Conservation (phyloP, 257 asterid genomes). For the Plantago major region DNA sequence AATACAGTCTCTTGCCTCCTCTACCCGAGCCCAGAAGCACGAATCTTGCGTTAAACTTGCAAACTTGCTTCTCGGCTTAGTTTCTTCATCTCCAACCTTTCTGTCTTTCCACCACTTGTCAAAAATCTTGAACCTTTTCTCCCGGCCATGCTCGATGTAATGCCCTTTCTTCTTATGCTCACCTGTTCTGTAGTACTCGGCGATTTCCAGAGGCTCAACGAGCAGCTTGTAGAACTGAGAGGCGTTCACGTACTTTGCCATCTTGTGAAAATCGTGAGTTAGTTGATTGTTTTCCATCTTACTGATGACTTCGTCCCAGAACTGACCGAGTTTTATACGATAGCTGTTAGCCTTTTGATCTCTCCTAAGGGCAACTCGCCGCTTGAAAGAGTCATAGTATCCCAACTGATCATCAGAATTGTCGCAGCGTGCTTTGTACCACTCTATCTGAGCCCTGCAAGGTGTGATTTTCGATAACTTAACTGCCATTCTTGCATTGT, state of each 20-base stretch:
- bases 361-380: slow-evolving; percentile 49
- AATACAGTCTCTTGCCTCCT: slow-evolving; percentile 64
- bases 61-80: slow-evolving; percentile 51
- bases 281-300: slow-evolving; percentile 70
- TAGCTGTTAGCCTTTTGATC: slow-evolving; percentile 51
- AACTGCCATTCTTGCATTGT: slow-evolving; percentile 68
- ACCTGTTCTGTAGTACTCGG: slow-evolving; percentile 60
- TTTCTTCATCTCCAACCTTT: slow-evolving; percentile 38
- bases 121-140: slow-evolving; percentile 56
- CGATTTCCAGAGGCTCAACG: slow-evolving; percentile 86
- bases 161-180: slow-evolving; percentile 71
- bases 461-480: slow-evolving; percentile 52
- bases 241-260: slow-evolving; percentile 60
- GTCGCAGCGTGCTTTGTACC: slow-evolving; percentile 72
- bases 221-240: slow-evolving; percentile 70
- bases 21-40: slow-evolving; percentile 86
- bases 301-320: slow-evolving; percentile 62
- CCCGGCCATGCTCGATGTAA: slow-evolving; percentile 71
- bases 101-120: slow-evolving; percentile 85
- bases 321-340: slow-evolving; percentile 43
- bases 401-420: slow-evolving; percentile 65
- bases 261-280: slow-evolving; percentile 68
- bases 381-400: slow-evolving; percentile 79
- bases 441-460: slow-evolving; percentile 71
- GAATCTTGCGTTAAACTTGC: slow-evolving; percentile 83